A percentile compares a stretch with the other conserved stretches of the same genome.
phyloP scores from a whole-genome alignment of 2,329 filamentous ascomycete species.

The Daldinia sp. region DNA sequence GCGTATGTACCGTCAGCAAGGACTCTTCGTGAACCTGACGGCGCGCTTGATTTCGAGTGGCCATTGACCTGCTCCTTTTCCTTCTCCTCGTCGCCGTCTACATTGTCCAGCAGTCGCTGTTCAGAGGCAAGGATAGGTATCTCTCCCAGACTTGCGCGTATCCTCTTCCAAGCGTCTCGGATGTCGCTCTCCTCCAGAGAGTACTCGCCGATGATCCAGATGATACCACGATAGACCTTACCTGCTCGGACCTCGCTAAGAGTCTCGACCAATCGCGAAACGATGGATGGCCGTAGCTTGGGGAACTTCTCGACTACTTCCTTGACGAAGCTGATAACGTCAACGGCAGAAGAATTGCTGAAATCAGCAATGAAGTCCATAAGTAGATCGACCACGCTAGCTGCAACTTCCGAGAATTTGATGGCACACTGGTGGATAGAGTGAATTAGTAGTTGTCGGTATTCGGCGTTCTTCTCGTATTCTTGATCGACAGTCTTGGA shows the following conservation, averaged over 20 bases:
- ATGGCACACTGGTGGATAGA: slow-evolving; percentile 98
- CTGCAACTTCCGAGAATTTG: slow-evolving; percentile 97
- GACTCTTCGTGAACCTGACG: slow-evolving; percentile 87
- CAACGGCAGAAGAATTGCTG: slow-evolving; percentile 94
- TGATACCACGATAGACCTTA: slow-evolving; percentile 94
- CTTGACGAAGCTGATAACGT: slow-evolving; percentile 98
- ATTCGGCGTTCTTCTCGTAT: slow-evolving; percentile 97
- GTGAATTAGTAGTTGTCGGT: slow-evolving; percentile 93
- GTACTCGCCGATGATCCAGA: slow-evolving; percentile 99
- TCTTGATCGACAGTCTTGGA: slow-evolving; percentile 98
- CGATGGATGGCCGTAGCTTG: slow-evolving; percentile 83
- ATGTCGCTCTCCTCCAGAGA: slow-evolving; percentile 94
- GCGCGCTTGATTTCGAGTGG: slow-evolving; percentile 75
- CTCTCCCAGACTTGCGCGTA: slow-evolving; percentile 91
- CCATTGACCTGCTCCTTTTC: slow-evolving; percentile 76
- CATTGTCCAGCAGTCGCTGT: slow-evolving; percentile 87
- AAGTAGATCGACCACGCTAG: slow-evolving; percentile 92
- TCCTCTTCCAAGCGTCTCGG: slow-evolving; percentile 94
- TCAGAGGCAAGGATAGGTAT: slow-evolving; percentile 97
- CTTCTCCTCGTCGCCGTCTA: slow-evolving; percentile 72
- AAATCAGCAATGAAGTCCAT: slow-evolving; percentile 99
- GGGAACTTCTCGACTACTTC: slow-evolving; percentile 99
- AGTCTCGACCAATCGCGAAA: slow-evolving; percentile 87
- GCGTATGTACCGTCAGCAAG: slow-evolving; percentile 97
- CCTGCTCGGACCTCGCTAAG: slow-evolving; percentile 92